Evolutionary conservation across 2,329 filamentous ascomycete species (phyloP), one percentile per base, ranked within the genome.

Genomic region (Paraphoma chrysanthemicola): DNA sequence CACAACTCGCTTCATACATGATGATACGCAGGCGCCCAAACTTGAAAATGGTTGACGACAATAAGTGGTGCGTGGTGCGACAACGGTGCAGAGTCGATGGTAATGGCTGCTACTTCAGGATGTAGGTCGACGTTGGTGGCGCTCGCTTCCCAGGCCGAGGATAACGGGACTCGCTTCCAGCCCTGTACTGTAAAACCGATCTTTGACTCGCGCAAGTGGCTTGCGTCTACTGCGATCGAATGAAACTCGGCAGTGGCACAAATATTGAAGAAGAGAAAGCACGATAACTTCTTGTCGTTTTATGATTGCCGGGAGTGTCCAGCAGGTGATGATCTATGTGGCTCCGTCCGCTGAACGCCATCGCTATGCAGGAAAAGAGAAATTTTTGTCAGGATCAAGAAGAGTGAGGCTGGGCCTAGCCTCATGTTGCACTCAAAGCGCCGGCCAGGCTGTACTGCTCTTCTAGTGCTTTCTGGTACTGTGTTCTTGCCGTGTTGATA

Each of bases 391-490:
- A n/a, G 12, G 2, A n/a, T n/a, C 39, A 10, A 16, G 8, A 43
- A 45, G 43, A 53, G 30, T 17, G 28, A 43, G 12, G 17, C 18
- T 28, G 23, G 23, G 44, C 48, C 17, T 17, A 42, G 38, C 33
- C 16, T 63, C 47, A 60, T 9, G 45, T 9, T 39, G 38, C 33
- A 39, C 51, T 56, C 7, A 51, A 16, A 12, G 51, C 49, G 39
- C 54, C 54, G 31, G 28, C 54, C 28, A 67, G 63, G 9, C 67
- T 64, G 48, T 76, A 66, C 55, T 91, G 89, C 69, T 83, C 81
- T 38, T 87, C 86, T 56, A 93, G 80, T 11, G 89, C 91, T 66
- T 83, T 87, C 63, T 86, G 81, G 72, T 95, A 97, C 69, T 89
- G 86, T n/a, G 78, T 82, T 60, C 87, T 82, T 6, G 93, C 93